These are phyloP conservation scores for Chamaecrista fasciculata DNA, from an alignment of 306 rosid genomes.

Conservation along the genomic window DNA sequence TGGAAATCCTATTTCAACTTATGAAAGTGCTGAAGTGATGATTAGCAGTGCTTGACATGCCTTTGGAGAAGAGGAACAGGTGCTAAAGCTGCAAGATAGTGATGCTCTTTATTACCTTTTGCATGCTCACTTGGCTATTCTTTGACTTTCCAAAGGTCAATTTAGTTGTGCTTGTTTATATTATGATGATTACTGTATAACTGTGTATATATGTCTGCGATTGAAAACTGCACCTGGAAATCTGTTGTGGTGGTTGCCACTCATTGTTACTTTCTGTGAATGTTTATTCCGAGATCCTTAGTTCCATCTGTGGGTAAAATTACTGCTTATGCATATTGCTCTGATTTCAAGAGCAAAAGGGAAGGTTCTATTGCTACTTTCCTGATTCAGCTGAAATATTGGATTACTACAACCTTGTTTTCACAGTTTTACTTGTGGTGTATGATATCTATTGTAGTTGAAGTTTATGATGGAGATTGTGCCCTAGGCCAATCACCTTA, in stretches of 20 bases:
- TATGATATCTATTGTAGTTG: too few relatives aligned
- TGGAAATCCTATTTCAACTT: constrained; percentile 14
- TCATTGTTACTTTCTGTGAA: constrained; percentile 25
- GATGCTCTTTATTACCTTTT: background rate
- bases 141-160: background rate
- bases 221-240: constrained; percentile 22
- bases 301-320: background rate
- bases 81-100: constrained; percentile 12
- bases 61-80: constrained; percentile 2
- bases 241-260: constrained; percentile 25
- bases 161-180: background rate
- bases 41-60: constrained; percentile 47
- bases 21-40: constrained; percentile 22
- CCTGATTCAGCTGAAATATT: background rate
- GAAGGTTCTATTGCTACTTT: background rate
- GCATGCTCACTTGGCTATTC: constrained; percentile 9
- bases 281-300: constrained; percentile 17
- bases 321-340: background rate
- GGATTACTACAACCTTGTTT: too few relatives aligned
- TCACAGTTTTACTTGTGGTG: too few relatives aligned
- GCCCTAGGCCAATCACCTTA: too few relatives aligned
- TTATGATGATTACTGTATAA: background rate
- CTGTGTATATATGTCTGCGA: constrained; percentile 30
- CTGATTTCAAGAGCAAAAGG: too few relatives aligned
- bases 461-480: too few relatives aligned